Evolutionary conservation across 768 basidiomycete species (phyloP), one percentile per base, ranked within the genome.

Genomic region (Daedalea quercina): DNA sequence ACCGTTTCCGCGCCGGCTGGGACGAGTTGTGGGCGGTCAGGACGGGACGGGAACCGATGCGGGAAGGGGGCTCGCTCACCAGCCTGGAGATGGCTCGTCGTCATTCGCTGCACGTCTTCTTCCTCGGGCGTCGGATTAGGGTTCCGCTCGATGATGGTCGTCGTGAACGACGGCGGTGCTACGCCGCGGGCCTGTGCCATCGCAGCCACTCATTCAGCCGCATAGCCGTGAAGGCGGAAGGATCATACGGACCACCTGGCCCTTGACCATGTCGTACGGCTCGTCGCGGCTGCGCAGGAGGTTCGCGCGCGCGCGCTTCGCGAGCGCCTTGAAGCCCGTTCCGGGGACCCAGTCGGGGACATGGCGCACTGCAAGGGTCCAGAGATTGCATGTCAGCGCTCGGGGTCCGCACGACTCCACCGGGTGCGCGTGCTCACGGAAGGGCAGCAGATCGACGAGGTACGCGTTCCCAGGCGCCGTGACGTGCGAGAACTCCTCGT

Each of bases 381-480:
- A 8, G 24, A 15, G 45, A 24, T 7, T 9, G 24, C 45, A 46
- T 15, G 23, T 7, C 9, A 46, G 28, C 24, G 25, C 28, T 7
- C 7, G 9, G 19, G 19, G 45, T 24, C 12, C n/a, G n/a, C n/a
- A n/a, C n/a, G n/a, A n/a, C n/a, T n/a, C n/a, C n/a, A n/a, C n/a
- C n/a, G n/a, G n/a, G n/a, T n/a, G n/a, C n/a, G n/a, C n/a, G n/a
- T 37, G 34, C 65, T 17, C 23, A 72, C 72, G 44, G 22, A 53
- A 49, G 11, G 63, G 65, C 55, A 75, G 37, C 57, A 60, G 37
- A 46, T 69, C 68, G 33, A 67, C 66, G 13, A 68, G 68, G 44
- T 67, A 69, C 33, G 70, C 67, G 3, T 11, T 31, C 6, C 73
- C 73, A 8, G 75, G 66, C 9, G 53, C 43, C 3, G 62, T 31